A percentile compares a stretch with the other conserved stretches of the same genome.
phyloP scores from a whole-genome alignment of 495 filamentous ascomycete genomes.

The Haplographium delicatum region DNA sequence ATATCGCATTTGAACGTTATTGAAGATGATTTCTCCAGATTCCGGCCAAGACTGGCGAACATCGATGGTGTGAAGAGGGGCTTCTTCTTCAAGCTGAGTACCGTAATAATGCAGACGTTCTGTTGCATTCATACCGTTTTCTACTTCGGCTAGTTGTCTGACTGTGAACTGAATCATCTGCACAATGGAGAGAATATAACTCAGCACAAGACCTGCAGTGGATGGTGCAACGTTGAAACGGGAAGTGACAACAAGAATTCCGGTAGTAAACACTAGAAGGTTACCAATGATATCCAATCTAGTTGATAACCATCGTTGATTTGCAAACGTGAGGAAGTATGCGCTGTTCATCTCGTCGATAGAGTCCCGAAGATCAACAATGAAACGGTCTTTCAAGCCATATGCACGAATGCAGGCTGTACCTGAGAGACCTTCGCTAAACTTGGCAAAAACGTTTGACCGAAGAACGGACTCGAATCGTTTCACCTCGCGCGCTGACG shows the following conservation, averaged over 20 bases:
- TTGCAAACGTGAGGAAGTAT: slow-evolving; percentile 89
- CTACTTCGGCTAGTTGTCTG: slow-evolving; percentile 89
- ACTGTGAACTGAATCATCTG: slow-evolving; percentile 96
- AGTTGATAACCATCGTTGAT: slow-evolving; percentile 85
- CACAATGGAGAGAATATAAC: slow-evolving; percentile 90
- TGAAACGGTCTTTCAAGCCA: slow-evolving; percentile 70
- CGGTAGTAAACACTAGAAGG: slow-evolving; percentile 74
- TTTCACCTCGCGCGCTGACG: slow-evolving; percentile 90
- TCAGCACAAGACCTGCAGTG: slow-evolving; percentile 81
- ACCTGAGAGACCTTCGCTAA: slow-evolving; percentile 81
- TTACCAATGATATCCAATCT: slow-evolving; percentile 82
- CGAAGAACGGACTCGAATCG: slow-evolving; percentile 86
- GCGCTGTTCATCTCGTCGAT: slow-evolving; percentile 91
- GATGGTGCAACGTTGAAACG: slow-evolving; percentile 83
- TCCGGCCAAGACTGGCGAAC: slow-evolving; percentile 75
- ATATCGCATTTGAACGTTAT: slow-evolving; percentile 88
- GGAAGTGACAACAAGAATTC: slow-evolving; percentile 88
- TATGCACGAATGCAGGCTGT: slow-evolving; percentile 84
- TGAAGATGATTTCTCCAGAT: slow-evolving; percentile 77
- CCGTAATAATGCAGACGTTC: slow-evolving; percentile 94
- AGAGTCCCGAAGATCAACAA: slow-evolving; percentile 55
- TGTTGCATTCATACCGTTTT: slow-evolving; percentile 96
- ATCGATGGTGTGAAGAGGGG: slow-evolving; percentile 65
- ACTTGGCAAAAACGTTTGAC: slow-evolving; percentile 83
- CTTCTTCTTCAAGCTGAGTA: slow-evolving; percentile 79